phyloP scores from a whole-genome alignment of 2,329 filamentous ascomycete genomes.

The Teratosphaeria destructans region DNA sequence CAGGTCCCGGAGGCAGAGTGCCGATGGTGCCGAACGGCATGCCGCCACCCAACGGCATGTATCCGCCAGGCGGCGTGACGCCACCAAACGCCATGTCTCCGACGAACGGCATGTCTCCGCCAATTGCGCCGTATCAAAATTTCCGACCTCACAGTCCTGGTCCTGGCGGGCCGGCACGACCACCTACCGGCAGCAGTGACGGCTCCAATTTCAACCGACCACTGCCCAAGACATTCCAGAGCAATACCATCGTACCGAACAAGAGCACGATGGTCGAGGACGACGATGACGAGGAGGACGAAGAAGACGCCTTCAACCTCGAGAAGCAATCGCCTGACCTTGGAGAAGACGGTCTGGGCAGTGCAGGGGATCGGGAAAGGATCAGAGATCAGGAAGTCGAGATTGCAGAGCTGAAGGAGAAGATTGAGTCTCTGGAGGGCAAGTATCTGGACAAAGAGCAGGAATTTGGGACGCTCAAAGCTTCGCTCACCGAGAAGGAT shows the following conservation, averaged over 20 bases:
- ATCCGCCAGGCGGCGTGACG: neutral
- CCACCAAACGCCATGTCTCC: conserved; percentile 7
- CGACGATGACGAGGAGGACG: conserved; percentile 55
- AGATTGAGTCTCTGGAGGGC: conserved; percentile 60
- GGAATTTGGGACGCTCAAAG: conserved; percentile 44
- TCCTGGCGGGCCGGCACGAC: conserved; percentile 27
- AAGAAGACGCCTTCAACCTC: conserved; percentile 17
- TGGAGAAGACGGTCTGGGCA: conserved; percentile 4
- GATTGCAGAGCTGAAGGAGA: conserved; percentile 62
- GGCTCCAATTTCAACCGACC: conserved; percentile 51
- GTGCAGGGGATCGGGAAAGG: conserved; percentile 50
- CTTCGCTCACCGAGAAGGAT: conserved; percentile 1
- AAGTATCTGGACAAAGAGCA: conserved; percentile 60
- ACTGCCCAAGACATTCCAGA: conserved; percentile 70
- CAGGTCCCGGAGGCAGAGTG: conserved; percentile 9
- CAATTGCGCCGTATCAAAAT: conserved; percentile 16
- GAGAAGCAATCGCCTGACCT: conserved; percentile 14
- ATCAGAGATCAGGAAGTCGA: conserved; percentile 74
- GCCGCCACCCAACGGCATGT: neutral
- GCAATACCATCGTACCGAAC: conserved; percentile 92
- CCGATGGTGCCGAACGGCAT: conserved; percentile 11
- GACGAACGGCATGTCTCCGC: conserved; percentile 9
- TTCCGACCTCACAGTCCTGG: conserved; percentile 22
- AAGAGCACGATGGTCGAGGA: conserved; percentile 98
- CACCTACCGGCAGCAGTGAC: conserved; percentile 36